Conservation (phyloP, 2,329 filamentous ascomycete genomes). For the Beauveria bassiana region DNA sequence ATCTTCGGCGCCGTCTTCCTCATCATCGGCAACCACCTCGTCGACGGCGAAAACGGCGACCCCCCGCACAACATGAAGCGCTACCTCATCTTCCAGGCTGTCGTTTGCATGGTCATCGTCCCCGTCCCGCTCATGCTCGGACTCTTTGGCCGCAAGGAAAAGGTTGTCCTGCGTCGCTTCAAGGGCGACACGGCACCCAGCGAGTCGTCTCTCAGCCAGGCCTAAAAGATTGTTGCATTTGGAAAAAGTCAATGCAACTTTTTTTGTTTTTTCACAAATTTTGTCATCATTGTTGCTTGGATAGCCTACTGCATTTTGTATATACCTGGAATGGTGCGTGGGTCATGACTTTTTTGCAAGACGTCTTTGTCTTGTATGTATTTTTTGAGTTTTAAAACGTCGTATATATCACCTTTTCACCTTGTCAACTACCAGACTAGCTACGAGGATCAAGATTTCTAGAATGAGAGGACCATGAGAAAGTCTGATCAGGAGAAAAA, state of each 20-base stretch:
- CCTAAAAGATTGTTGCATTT: neutral
- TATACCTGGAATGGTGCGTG: neutral
- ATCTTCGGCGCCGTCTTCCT: constrained; percentile 80
- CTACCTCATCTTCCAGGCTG: constrained; percentile 71
- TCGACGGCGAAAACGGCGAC: constrained; percentile 39
- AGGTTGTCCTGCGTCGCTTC: constrained; percentile 43
- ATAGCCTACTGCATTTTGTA: neutral
- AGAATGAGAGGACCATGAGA: neutral
- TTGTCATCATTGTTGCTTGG: neutral
- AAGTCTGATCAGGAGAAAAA: neutral
- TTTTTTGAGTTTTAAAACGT: neutral
- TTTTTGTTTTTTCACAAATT: neutral
- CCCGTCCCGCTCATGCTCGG: constrained; percentile 65
- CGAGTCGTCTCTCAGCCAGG: neutral
- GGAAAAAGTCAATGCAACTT: no score
- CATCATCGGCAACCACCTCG: constrained; percentile 70
- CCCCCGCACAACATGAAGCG: constrained; percentile 67
- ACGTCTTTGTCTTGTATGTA: neutral
- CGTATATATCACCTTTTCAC: neutral
- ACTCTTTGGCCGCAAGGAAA: constrained; percentile 53
- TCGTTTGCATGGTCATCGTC: constrained; percentile 55
- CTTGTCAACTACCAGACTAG: neutral
- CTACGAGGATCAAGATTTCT: neutral
- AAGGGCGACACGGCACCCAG: constrained; percentile 30
- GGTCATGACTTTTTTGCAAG: neutral